Base-by-base conservation (phyloP, 148 eudicot species). In the Camellia lanceoleosa region DNA sequence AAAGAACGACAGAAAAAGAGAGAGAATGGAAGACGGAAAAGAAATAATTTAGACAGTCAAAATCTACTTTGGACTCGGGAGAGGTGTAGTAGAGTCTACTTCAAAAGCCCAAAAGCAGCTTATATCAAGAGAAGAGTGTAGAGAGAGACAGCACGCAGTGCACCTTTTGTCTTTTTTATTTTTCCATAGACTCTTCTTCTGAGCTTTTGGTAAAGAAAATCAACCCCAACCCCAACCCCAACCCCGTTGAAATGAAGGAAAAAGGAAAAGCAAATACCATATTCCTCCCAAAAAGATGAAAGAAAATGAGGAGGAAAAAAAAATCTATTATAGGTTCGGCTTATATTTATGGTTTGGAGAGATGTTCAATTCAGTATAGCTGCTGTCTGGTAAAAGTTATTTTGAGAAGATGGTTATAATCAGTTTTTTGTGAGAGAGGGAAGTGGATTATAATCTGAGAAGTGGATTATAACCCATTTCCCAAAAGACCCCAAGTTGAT, bases 11-110 rank as follows among this genome's bases (percentile, higher is more conserved):
- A 49, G 6, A 49, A 49, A 49, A 49, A 7, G 7, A 62, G 4
- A 74, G 38, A 30, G 38, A 30, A 30, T 30, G 38, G 38, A 30
- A 30, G 1, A 30, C 38, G 38, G 38, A 30, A 30, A 30, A 1
- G 38, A 30, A 30, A 30, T 30, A 30, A 30, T 30, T 30, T 30
- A 30, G 38, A 30, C 18, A 77, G 11, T 65, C 79, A 41, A 77
- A 61, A 63, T 77, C 70, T 47, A 20, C 52, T 47, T 77, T 77
- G 71, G 79, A 65, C 71, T 64, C 23, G 5, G 76, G 76, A 16
- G 61, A 52, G 49, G 54, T 1, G 18, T 30, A 30, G n/a, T 76
- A n/a, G 68, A 76, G 69, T 76, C 69, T 77, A 77, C 71, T 51
- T 47, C 43, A 49, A 76, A 76, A 75, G 79, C 43, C 38, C 38